Base-by-base conservation (phyloP, 192 early-diverging fungal species). In the Globomyces pollinis-pini region DNA sequence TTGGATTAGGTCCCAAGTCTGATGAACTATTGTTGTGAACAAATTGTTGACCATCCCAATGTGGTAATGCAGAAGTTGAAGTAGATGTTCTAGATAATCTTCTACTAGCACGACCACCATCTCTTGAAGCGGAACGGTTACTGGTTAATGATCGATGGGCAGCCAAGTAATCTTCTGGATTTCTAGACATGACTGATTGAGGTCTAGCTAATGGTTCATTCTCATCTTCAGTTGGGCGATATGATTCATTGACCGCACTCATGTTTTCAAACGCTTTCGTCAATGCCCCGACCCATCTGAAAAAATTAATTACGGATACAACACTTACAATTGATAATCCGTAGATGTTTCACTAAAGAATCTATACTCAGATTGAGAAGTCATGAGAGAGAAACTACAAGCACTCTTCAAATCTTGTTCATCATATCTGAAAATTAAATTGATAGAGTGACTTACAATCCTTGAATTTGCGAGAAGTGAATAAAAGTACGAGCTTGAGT, bases 271-370 rank as follows among this genome's bases (percentile, higher is more conserved):
- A 41, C 7, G 38, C n/a, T 41, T 18, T 28, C 12, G 30, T 23
- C 12, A 39, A 32, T n/a, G 34, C 50, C 12, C 55, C 55, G 15
- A 66, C 62, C 45, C 63, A 83, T 76, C 71, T 70, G 65, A 91
- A 91, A n/a, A n/a, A n/a, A n/a, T n/a, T n/a, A n/a, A n/a, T n/a
- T n/a, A n/a, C n/a, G n/a, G 49, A 91, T 89, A 16, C 76, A 59
- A 33, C 56, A 34, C 12, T n/a, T 60, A 66, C 62, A 51, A 31
- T 18, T 45, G 57, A 63, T 71, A 71, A 50, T 66, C 69, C 20
- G 42, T 63, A 13, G 69, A 71, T 9, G 61, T 56, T 34, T 63
- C 60, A 7, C 61, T 59, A 12, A 38, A 21, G 41, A 71, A 71
- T 23, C 42, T 41, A 42, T 60, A 62, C 30, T 71, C 69, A 32